These are phyloP conservation scores for Suillus subluteus DNA, from an alignment of 768 basidiomycete species.

Conservation along the genomic window DNA sequence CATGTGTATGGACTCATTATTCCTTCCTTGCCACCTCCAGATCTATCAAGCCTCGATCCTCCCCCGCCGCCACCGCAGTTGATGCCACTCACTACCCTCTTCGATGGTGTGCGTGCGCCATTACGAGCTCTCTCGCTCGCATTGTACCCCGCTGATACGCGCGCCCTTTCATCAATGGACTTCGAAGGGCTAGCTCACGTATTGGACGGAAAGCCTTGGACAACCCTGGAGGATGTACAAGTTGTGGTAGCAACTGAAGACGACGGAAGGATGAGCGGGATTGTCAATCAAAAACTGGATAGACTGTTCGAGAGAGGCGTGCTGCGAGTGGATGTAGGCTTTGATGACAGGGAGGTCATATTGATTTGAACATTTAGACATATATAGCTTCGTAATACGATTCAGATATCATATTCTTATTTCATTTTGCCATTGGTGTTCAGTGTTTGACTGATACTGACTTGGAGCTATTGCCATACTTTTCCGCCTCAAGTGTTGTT, in stretches of 20 bases:
- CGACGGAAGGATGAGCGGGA: constrained; percentile 27
- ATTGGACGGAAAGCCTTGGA: constrained; percentile 28
- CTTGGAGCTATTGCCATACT: neutral
- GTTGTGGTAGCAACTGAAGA: constrained; percentile 36
- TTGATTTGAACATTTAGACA: neutral
- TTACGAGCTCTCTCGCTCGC: constrained; percentile 35
- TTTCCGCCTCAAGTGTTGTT: neutral
- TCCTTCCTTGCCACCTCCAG: constrained; percentile 31
- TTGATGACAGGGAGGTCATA: constrained; percentile 35
- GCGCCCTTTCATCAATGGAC: constrained; percentile 30
- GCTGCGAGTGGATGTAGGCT: constrained; percentile 32
- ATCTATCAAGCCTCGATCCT: constrained; percentile 24
- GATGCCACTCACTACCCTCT: constrained; percentile 28
- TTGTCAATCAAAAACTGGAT: constrained; percentile 26
- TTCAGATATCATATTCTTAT: neutral
- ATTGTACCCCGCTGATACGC: constrained; percentile 35
- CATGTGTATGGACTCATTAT: constrained; percentile 38
- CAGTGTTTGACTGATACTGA: neutral
- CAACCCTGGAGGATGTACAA: constrained; percentile 28
- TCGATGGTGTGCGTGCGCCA: constrained; percentile 29
- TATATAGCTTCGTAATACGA: neutral
- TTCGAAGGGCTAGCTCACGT: constrained; percentile 32
- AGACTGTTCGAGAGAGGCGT: constrained; percentile 30
- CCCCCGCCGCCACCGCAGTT: constrained; percentile 19
- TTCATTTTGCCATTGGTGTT: neutral